Percentiles rank a stretch among this genome's conserved stretches.
phyloP scores from a whole-genome alignment of 371 early-diverging fungal species.

The Saksenaea oblongispora region DNA sequence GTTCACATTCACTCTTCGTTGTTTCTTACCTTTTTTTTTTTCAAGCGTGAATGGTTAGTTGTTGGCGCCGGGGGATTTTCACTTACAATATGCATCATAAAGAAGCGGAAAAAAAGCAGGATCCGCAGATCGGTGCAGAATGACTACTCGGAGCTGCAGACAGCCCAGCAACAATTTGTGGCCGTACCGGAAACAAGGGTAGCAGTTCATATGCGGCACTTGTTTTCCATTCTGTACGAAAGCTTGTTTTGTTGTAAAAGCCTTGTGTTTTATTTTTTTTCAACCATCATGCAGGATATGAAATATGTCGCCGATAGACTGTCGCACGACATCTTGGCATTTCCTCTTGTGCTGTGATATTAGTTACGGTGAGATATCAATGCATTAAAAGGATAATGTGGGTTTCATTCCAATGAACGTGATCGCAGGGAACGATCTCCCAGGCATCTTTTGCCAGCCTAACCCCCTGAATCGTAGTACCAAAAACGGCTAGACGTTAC shows the following conservation, averaged over 20 bases:
- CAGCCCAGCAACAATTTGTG: not conserved
- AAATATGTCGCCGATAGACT: not conserved
- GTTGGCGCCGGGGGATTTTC: no score
- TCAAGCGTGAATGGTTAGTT: not conserved
- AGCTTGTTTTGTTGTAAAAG: not conserved
- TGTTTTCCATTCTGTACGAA: not conserved
- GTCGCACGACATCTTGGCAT: conserved; percentile 5
- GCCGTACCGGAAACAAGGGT: not conserved
- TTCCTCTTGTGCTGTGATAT: not conserved
- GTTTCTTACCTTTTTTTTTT: not conserved
- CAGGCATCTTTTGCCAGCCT: not conserved
- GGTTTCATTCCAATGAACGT: conserved; percentile 1
- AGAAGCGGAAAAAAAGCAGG: conserved; percentile 4
- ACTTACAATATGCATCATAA: not conserved
- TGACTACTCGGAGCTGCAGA: not conserved
- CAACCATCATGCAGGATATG: conserved; percentile 2
- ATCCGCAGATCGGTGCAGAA: conserved; percentile 5
- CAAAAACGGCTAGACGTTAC: conserved; percentile 5
- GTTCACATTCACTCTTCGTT: not conserved
- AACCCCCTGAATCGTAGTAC: conserved; percentile 5
- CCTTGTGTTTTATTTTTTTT: not conserved
- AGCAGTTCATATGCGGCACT: not conserved
- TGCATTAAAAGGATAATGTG: not conserved
- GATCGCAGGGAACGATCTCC: conserved; percentile 1
- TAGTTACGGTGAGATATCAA: not conserved